Evolutionary conservation across 257 asterid species (phyloP), one percentile per base, ranked within the genome.

Genomic region (Lycium barbarum): DNA sequence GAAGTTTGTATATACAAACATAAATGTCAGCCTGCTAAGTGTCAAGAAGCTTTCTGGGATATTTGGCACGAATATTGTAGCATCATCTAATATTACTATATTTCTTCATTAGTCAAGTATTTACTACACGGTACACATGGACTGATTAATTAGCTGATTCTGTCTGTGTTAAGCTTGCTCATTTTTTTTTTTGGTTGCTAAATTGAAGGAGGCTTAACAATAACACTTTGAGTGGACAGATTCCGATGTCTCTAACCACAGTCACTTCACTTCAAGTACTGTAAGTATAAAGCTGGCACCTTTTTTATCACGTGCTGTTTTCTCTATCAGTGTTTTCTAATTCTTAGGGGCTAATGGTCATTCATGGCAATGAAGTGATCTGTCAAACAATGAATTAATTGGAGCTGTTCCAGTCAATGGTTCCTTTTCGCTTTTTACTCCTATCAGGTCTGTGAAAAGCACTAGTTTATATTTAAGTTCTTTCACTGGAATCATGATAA

Each of bases 181-280:
- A n/a, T 73, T 7, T 9, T 18, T 73, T 12, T 40, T 58, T 49
- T 10, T 66, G n/a, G 13, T 36, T 11, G 81, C 67, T 18, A 68
- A 51, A 59, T 83, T 83, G 85, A 83, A 97, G 99, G 98, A 94
- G 99, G 95, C 98, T 97, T 82, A 97, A 97, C 92, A 97, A 97
- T 86, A 97, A 97, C 93, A 86, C 83, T 76, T 89, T 97, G 94
- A 89, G 9, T 57, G 99, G 95, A 85, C 76, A n/a, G n/a, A 97
- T 97, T 83, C 98, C 99, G 38, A 0, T 18, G 80, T 71, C 93
- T 59, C 91, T 97, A 82, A 97, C 98, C 36, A 91, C 87, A 53
- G 85, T 97, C 63, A 0, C 0, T 18, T 82, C 98, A 15, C 99
- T 97, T 91, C 99, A 97, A 97, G 99, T 97, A 90, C 99, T 97